Evolutionary conservation across 1,284 basidiomycete genomes (phyloP), one percentile per base, ranked within the genome.

Genomic region (Serendipita sp.): DNA sequence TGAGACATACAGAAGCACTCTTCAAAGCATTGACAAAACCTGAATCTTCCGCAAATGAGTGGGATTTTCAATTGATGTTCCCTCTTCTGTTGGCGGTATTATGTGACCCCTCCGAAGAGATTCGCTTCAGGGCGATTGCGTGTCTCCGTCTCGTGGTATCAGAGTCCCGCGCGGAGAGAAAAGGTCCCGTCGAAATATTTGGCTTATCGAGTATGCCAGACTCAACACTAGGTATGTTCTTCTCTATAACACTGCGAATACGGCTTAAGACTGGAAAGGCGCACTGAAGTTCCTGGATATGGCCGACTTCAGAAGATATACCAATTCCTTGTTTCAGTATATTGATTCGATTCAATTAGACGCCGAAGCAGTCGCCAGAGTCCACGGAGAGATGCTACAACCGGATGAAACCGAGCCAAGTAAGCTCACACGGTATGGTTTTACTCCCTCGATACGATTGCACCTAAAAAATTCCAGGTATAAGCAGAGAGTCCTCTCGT

Each of bases 31-130:
- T 78, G 30, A 10, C 32, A 4, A 32, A 70, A 85, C 0, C 58
- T 65, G 62, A 84, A 2, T 49, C 63, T n/a, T 63, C 65, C n/a
- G 63, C 65, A 45, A 66, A 66, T 44, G 64, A 66, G 49, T 69
- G 71, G 43, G 79, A 98, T 72, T 95, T 94, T 76, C 95, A 98
- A 74, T 86, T 85, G 0, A 77, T 94, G 12, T 70, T 98, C 1
- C 94, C 93, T 0, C 78, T 85, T 0, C 70, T 96, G 10, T 74
- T 97, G 1, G 77, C 87, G 6, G 82, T 83, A 2, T 69, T 95
- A 2, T 78, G 82, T 43, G 73, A 83, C 67, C 64, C 69, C 0
- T 80, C 82, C 58, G 78, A 72, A 62, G 66, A 70, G 3, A 73
- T 87, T 13, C 80, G 92, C 26, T 74, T 78, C 60, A 83, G 82